Evolutionary conservation across 495 filamentous ascomycete genomes (phyloP), one percentile per base, ranked within the genome.

Genomic region (Lichina pygmaea): DNA sequence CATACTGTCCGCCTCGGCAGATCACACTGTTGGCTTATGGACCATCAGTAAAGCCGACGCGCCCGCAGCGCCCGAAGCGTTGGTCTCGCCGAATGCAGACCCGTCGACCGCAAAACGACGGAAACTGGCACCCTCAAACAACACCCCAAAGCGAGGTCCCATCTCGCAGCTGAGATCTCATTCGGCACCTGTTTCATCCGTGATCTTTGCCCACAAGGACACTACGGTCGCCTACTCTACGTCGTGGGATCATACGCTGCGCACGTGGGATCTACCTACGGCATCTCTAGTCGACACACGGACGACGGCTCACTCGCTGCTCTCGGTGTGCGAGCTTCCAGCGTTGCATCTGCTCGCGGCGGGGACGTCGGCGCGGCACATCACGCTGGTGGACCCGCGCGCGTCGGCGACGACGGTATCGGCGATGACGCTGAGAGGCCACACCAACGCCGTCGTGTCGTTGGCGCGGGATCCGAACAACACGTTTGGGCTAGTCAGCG

Each of bases 201-300:
- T 74, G 15, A 70, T 81, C 34, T 97, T 95, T 63, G 78, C 86
- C 55, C 77, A 75, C 2, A 66, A 68, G 41, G 89, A 94, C 62
- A 58, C 73, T 31, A 93, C 80, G 9, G 78, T 95, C 24, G 86
- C 77, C 33, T 94, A 97, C 66, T 85, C 83, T 0, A 67, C 70
- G 3, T 85, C 81, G 16, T 77, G 77, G 66, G 89, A 95, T 63
- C 85, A 93, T 60, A 78, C 80, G 0, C 63, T 94, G 49, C 75
- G 73, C 24, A 95, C 89, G 0, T 80, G 92, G 71, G 89, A 97
- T 64, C 72, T 97, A 10, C 71, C 80, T 0, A 94, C 86, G 7
- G 59, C 66, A 42, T 52, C 65, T 5, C 64, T 75, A 9, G 81
- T 93, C 37, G 80, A 79, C 54, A 81, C 79, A 15, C 68, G 85